Conservation (phyloP, 805 yeast genomes). For the Starmerella floricola region DNA sequence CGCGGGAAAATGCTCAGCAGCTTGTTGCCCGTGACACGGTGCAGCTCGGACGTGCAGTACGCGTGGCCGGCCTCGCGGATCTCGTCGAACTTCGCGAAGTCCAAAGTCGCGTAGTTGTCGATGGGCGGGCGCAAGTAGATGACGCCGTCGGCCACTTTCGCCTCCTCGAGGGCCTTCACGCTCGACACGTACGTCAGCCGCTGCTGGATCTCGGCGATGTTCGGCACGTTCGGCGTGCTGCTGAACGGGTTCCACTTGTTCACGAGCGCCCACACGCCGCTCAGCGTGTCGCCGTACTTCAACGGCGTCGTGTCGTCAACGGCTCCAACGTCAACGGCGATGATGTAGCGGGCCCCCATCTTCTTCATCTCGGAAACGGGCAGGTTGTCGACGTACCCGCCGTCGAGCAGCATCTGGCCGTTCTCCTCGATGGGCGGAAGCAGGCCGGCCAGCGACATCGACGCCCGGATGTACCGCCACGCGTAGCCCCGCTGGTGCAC, state of each 20-base stretch:
- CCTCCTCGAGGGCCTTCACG: conserved; percentile 81
- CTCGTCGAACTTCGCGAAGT: conserved; percentile 84
- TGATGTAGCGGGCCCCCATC: conserved; percentile 65
- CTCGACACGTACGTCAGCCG: conserved; percentile 89
- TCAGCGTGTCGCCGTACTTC: conserved; percentile 83
- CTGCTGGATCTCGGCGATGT: conserved; percentile 88
- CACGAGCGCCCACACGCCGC: conserved; percentile 82
- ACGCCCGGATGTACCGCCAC: conserved; percentile 91
- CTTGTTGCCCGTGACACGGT: conserved; percentile 40
- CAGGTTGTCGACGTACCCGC: conserved; percentile 88
- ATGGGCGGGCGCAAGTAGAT: conserved; percentile 87
- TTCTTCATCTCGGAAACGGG: conserved; percentile 89
- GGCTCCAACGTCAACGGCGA: conserved; percentile 95
- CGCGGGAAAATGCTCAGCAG: conserved; percentile 40
- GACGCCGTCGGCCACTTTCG: conserved; percentile 75
- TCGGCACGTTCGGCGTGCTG: conserved; percentile 75
- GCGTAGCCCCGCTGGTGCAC: conserved; percentile 85
- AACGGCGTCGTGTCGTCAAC: conserved; percentile 82
- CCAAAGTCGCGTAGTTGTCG: conserved; percentile 81
- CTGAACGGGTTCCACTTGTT: conserved; percentile 88
- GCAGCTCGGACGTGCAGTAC: conserved; percentile 52
- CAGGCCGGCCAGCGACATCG: conserved; percentile 91
- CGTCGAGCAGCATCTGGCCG: conserved; percentile 89
- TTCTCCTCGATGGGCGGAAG: conserved; percentile 73
- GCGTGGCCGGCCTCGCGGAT: conserved; percentile 68